These are phyloP conservation scores for Hanseniaspora uvarum DNA, from an alignment of 1,139 yeast genomes.

Conservation along the genomic window DNA sequence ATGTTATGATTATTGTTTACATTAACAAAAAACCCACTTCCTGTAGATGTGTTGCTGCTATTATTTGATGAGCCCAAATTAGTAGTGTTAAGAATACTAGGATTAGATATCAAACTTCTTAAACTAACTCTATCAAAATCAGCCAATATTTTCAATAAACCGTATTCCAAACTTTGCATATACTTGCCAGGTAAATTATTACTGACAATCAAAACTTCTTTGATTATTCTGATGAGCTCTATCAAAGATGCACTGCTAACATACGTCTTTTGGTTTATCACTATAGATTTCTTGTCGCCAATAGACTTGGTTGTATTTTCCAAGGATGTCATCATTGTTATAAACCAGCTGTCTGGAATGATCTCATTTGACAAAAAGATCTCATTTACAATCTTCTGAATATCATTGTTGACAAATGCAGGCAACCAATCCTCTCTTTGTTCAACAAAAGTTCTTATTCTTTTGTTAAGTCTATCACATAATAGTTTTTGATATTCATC, in stretches of 20 bases:
- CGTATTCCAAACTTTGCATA: conserved; percentile 28
- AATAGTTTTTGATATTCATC: conserved; percentile 28
- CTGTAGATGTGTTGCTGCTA: not conserved
- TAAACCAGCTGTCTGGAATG: conserved; percentile 40
- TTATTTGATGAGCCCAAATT: not conserved
- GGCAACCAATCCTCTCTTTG: conserved; percentile 79
- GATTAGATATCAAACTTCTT: conserved; percentile 26
- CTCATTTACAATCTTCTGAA: conserved; percentile 48
- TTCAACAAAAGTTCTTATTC: conserved; percentile 32
- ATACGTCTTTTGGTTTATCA: conserved; percentile 36
- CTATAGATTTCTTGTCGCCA: conserved; percentile 35
- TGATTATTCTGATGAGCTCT: conserved; percentile 27
- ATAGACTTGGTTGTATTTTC: conserved; percentile 13
- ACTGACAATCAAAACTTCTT: conserved; percentile 29
- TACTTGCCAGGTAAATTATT: conserved; percentile 29
- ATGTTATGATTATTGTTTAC: conserved; percentile 7
- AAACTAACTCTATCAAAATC: conserved; percentile 30
- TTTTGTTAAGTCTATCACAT: conserved; percentile 10
- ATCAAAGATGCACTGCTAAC: conserved; percentile 35
- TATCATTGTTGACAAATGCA: conserved; percentile 38
- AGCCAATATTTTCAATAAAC: conserved; percentile 26
- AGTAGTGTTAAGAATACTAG: conserved; percentile 20
- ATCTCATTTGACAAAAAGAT: conserved; percentile 44
- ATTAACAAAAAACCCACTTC: not conserved
- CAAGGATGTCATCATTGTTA: conserved; percentile 16